Evolutionary conservation across 108 stramenopile genomes (phyloP).

Genomic region (Pseudonitzschia multiseries): DNA sequence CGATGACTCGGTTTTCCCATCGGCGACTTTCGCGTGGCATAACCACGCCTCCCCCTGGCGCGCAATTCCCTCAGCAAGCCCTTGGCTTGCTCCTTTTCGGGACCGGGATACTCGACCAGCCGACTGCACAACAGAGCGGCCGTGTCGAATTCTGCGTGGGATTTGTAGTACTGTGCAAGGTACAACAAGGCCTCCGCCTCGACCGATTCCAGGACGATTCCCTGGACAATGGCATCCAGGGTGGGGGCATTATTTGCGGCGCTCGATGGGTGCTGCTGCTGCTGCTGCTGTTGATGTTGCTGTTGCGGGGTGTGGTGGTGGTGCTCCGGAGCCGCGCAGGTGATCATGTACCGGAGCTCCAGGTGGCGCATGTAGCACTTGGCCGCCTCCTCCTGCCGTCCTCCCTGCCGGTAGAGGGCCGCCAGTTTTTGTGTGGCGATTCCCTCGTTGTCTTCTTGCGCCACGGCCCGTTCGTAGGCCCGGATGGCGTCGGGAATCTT

Average conservation of each 20-base stretch:
- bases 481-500: constrained; percentile 83
- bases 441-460: constrained; percentile 89
- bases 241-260: no score
- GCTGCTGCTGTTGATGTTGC: constrained; percentile 14
- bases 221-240: constrained; percentile 58
- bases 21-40: background rate
- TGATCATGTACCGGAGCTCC: constrained; percentile 71
- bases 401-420: constrained; percentile 73
- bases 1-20: no score
- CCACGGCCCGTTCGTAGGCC: constrained; percentile 88
- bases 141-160: constrained; percentile 71
- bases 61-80: constrained; percentile 89
- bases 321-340: constrained; percentile 30
- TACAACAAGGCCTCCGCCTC: constrained; percentile 90
- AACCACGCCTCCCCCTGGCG: background rate
- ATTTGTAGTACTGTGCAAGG: constrained; percentile 82
- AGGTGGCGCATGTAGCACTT: constrained; percentile 89
- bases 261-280: no score
- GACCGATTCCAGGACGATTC: constrained; percentile 80
- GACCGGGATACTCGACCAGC: constrained; percentile 91
- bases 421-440: constrained; percentile 93
- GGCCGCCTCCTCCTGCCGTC: constrained; percentile 85
- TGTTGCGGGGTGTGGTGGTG: background rate
- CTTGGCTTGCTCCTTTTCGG: constrained; percentile 94
- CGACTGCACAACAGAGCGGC: constrained; percentile 81